Base-by-base conservation (phyloP, 371 early-diverging fungal species). In the Caulochytrium protostelioides region DNA sequence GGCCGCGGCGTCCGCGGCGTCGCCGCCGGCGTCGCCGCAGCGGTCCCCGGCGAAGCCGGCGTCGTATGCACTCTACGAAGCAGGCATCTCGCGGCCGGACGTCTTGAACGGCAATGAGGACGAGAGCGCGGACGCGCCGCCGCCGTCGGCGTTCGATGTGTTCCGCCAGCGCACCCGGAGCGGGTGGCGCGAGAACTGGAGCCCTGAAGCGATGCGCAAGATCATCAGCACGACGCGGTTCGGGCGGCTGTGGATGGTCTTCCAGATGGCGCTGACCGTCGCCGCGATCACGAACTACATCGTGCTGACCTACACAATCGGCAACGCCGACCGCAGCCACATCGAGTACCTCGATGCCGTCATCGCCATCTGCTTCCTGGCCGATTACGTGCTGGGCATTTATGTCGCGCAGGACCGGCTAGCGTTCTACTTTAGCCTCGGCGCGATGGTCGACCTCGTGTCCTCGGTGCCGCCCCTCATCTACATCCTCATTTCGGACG, bases 361-460 rank as follows among this genome's bases (percentile, higher is more conserved):
- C 15, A 44, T 55, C 4, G 54, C 62, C 1, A 29, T 32, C 21
- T 43, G 57, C 32, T 62, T 62, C 32, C 45, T 56, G 5, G 5
- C 43, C 0, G 62, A 62, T 38, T 62, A 62, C 34, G 15, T 36
- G 8, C 43, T 62, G 6, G 51, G 52, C 6, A 37, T 62, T 20
- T 62, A 62, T 39, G 55, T 46, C 23, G 56, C 62, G n/a, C 58
- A 62, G 24, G 62, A 62, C 37, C 34, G 58, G 6, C 47, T 62
- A 0, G 35, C 44, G 10, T 57, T 55, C 30, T 62, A 57, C 49
- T 51, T 57, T 37, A 46, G 57, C 36, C 29, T 31, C 4, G 37
- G 41, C 27, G 51, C 56, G 2, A 32, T 62, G 28, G 37, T 62
- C 21, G 62, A 62, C 37, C 44, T 62, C 17, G 28, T 57, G 14